Percentiles rank a stretch among this genome's conserved stretches.
Evolutionary conservation across 1,284 basidiomycete genomes (phyloP).

Genomic region (Mycena sp.): DNA sequence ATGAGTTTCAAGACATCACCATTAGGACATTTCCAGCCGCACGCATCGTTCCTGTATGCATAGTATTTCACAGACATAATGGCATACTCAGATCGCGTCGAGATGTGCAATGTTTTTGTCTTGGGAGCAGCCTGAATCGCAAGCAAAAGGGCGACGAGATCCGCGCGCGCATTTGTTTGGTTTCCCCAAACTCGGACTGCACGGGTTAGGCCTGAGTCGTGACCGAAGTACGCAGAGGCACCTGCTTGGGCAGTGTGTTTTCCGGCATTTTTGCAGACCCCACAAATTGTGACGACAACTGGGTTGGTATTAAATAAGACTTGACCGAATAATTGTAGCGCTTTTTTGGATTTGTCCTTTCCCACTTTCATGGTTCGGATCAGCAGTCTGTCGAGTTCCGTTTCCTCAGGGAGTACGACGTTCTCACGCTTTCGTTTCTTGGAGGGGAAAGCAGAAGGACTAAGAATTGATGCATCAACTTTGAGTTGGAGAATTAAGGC

Average conservation of each 20-base stretch:
- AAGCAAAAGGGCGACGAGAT: neutral
- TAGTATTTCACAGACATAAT: neutral
- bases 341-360: too few relatives aligned
- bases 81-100: neutral
- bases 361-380: too few relatives aligned
- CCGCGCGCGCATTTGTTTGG: neutral
- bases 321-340: too few relatives aligned
- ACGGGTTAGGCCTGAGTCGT: neutral
- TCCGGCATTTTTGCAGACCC: too few relatives aligned
- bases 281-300: too few relatives aligned
- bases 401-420: too few relatives aligned
- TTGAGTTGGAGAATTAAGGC: too few relatives aligned
- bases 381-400: too few relatives aligned
- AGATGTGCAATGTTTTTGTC: neutral
- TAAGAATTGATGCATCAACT: too few relatives aligned
- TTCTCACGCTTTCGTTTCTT: too few relatives aligned
- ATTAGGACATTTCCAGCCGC: neutral
- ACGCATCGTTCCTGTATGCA: neutral
- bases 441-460: too few relatives aligned
- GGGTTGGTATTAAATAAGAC: too few relatives aligned
- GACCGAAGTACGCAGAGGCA: neutral
- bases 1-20: neutral
- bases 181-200: neutral
- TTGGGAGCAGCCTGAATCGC: neutral
- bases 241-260: neutral